Base-by-base conservation (phyloP, 78 protist species). In the Dictyostelium brefeldianum region DNA sequence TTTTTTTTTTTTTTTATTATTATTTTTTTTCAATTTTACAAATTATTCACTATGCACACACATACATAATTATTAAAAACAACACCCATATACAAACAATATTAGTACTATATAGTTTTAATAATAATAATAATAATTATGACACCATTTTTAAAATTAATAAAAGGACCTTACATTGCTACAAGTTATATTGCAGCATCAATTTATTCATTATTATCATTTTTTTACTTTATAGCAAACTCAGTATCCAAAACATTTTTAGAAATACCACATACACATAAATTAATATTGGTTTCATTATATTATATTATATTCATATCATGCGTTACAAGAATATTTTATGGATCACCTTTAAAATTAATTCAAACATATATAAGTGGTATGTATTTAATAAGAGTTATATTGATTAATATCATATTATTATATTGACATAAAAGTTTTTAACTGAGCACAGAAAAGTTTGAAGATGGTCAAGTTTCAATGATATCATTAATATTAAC, bases 111-210 rank as follows among this genome's bases (percentile, higher is more conserved):
- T n/a, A n/a, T n/a, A n/a, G n/a, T n/a, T n/a, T n/a, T n/a, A 27
- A 69, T 2, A 69, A 69, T 4, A 17, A 41, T 17, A 77, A 47
- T 27, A 50, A 75, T 25, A 50, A 31, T 9, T 12, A 78, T 78
- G 83, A 78, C 83, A 53, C 83, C 83, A 20, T 78, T 29, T 54
- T 46, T 78, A 10, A 48, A 78, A 31, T 9, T 78, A 31, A 54
- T 78, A 18, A 48, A 78, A 20, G 18, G 51, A 25, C 56, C 83
- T 29, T 54, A 27, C 17, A 46, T 10, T 17, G 43, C 43, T 3
- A 36, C 43, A 3, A 36, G 43, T 36, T 36, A 36, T 36, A 36
- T 36, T 36, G 43, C 43, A 36, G 43, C 43, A 36, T 36, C 43
- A 36, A 36, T 36, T 36, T 36, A 36, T 36, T 36, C 43, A 36